phyloP scores from a whole-genome alignment of 306 rosid species.

The Calophaca sinica region DNA sequence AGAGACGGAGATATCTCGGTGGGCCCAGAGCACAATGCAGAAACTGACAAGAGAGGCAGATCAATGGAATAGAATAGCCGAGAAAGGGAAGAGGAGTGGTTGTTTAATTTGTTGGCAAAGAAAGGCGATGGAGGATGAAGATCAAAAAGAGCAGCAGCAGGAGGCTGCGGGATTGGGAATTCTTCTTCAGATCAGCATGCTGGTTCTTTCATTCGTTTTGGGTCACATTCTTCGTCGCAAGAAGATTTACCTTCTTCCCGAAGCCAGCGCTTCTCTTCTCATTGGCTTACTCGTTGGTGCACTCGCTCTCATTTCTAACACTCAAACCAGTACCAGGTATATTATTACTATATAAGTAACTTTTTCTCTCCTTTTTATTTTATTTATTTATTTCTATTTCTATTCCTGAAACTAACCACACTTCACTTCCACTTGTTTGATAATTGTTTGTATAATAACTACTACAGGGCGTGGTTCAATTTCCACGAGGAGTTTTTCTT shows the following conservation, averaged over 20 bases:
- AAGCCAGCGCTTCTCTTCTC: slow-evolving; percentile 98
- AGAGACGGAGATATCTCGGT: too few relatives aligned
- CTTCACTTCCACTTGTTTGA: too few relatives aligned
- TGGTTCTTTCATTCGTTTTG: slow-evolving; percentile 89
- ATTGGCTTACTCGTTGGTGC: slow-evolving; percentile 79
- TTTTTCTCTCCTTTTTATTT: background rate
- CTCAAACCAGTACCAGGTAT: slow-evolving; percentile 87
- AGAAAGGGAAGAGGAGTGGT: too few relatives aligned
- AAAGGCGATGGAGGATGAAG: background rate
- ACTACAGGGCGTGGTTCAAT: slow-evolving; percentile 90
- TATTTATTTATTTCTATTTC: background rate
- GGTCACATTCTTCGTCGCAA: slow-evolving; percentile 99
- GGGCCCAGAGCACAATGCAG: background rate
- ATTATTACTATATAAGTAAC: background rate
- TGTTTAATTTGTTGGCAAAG: too few relatives aligned
- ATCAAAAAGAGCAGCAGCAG: slow-evolving; percentile 59
- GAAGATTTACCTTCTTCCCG: slow-evolving; percentile 85
- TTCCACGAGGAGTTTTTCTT: slow-evolving; percentile 98
- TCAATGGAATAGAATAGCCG: too few relatives aligned
- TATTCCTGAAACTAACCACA: background rate
- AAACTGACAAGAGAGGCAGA: background rate
- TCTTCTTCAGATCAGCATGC: slow-evolving; percentile 99
- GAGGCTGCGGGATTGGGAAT: slow-evolving; percentile 99
- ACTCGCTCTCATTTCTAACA: slow-evolving; percentile 88
- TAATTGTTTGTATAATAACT: too few relatives aligned